phyloP scores from a whole-genome alignment of 805 yeast genomes.

The Metschnikowia colocasiae region DNA sequence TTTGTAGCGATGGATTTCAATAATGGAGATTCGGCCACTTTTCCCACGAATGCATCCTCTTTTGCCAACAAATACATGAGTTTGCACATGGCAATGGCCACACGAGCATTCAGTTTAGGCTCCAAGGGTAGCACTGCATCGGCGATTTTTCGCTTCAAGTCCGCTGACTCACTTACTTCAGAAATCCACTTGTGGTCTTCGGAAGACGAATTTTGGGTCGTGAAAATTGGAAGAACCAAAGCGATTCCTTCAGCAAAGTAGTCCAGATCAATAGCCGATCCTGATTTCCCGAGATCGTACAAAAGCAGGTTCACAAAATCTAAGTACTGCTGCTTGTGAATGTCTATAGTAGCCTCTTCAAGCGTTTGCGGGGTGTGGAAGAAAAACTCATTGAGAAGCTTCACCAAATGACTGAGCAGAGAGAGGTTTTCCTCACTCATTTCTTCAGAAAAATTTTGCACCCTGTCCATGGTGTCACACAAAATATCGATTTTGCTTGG shows the following conservation, averaged over 20 bases:
- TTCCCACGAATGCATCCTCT: constrained; percentile 35
- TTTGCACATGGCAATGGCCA: constrained; percentile 43
- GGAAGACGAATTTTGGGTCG: constrained; percentile 32
- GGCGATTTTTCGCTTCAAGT: constrained; percentile 35
- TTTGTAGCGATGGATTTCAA: constrained; percentile 46
- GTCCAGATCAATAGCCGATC: constrained; percentile 32
- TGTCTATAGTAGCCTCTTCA: constrained; percentile 1
- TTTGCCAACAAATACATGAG: constrained; percentile 52
- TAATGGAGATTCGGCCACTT: constrained; percentile 46
- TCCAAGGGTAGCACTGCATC: constrained; percentile 40
- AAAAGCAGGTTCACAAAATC: constrained; percentile 31
- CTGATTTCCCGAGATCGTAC: constrained; percentile 8
- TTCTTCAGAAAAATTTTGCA: not conserved
- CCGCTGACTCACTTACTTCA: constrained; percentile 17
- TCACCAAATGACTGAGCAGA: constrained; percentile 7
- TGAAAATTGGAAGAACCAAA: constrained; percentile 52
- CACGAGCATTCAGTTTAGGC: constrained; percentile 9
- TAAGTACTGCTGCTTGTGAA: not conserved
- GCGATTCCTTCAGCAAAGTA: constrained; percentile 61
- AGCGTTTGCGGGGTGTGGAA: constrained; percentile 2
- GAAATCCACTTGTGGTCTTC: constrained; percentile 12
- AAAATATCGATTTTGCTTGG: not conserved
- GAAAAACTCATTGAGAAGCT: constrained; percentile 7
- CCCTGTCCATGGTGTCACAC: not conserved
- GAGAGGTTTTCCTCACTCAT: not conserved